Evolutionary conservation across 2,329 filamentous ascomycete genomes (phyloP).

Genomic region (Neophaeococcomyces aloes): DNA sequence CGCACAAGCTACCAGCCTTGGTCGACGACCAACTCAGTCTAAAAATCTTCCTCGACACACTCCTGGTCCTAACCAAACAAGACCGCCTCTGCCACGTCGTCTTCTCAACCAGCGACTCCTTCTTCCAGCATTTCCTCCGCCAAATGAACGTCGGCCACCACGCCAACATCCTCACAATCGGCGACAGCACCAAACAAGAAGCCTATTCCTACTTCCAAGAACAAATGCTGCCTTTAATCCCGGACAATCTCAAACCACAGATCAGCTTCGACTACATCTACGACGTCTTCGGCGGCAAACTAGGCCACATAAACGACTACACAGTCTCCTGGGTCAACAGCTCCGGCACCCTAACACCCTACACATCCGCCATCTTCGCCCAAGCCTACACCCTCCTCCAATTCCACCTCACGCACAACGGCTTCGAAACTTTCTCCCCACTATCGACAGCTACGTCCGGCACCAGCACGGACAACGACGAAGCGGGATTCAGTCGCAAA

Average conservation of each 20-base stretch:
- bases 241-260: not conserved
- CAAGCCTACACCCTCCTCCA: slow-evolving; percentile 8
- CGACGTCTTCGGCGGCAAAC: slow-evolving; percentile 5
- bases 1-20: slow-evolving; percentile 7
- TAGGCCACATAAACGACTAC: slow-evolving; percentile 6
- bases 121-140: slow-evolving; percentile 9
- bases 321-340: slow-evolving; percentile 2
- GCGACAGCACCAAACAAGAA: slow-evolving; percentile 2
- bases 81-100: slow-evolving; percentile 8
- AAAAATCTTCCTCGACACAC: slow-evolving; percentile 8
- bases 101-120: slow-evolving; percentile 5
- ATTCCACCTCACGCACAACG: slow-evolving; percentile 6
- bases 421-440: slow-evolving; percentile 6
- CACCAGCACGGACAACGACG: slow-evolving; percentile 1
- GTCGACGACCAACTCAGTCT: slow-evolving; percentile 6
- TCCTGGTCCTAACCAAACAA: slow-evolving; percentile 7
- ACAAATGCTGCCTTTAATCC: slow-evolving; percentile 1
- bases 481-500: not conserved
- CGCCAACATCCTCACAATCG: slow-evolving; percentile 6
- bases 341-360: slow-evolving; percentile 7
- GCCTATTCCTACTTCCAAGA: slow-evolving; percentile 6
- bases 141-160: slow-evolving; percentile 9
- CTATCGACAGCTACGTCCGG: slow-evolving; percentile 4
- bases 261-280: slow-evolving; percentile 7
- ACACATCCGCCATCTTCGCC: slow-evolving; percentile 7